A percentile compares a stretch with the other conserved stretches of the same genome.
These are phyloP conservation scores for Lactarius evosmus DNA, from an alignment of 768 basidiomycete genomes.

Conservation along the genomic window DNA sequence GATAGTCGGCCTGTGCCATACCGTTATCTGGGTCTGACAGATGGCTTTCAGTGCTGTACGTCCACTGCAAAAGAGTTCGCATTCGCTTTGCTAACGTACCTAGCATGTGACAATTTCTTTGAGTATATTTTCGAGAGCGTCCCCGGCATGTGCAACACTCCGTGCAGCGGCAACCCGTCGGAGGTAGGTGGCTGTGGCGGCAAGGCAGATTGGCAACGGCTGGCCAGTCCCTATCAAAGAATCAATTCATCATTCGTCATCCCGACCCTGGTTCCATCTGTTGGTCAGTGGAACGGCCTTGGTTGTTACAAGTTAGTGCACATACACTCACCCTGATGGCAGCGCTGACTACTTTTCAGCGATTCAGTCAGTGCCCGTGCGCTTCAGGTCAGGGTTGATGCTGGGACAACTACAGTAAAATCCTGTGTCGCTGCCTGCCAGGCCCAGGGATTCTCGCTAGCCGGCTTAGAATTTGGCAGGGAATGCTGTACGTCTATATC, in stretches of 20 bases:
- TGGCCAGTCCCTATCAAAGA: too few species aligned
- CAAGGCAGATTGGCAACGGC: too few species aligned
- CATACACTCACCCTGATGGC: background rate
- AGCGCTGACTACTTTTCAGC: background rate
- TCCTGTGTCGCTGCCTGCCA: background rate
- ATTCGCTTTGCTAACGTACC: too few species aligned
- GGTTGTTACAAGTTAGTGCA: background rate
- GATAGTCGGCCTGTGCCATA: slow-evolving; percentile 38
- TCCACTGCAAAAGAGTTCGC: background rate
- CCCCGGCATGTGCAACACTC: too few species aligned
- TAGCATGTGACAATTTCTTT: too few species aligned
- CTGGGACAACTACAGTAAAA: background rate
- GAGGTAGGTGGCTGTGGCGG: too few species aligned
- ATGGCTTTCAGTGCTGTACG: slow-evolving; percentile 55
- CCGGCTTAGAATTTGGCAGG: background rate
- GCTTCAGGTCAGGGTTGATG: background rate
- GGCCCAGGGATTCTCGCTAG: background rate
- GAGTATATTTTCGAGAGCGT: too few species aligned
- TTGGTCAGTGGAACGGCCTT: background rate
- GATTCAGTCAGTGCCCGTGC: background rate
- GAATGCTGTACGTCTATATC: background rate
- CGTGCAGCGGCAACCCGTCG: too few species aligned
- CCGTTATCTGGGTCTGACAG: slow-evolving; percentile 68
- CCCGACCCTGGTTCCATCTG: background rate
- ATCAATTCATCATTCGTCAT: too few species aligned